Percentiles rank a stretch among this genome's conserved stretches.
phyloP scores from a whole-genome alignment of 1,139 yeast genomes.

The Yamadazyma trypodendri region DNA sequence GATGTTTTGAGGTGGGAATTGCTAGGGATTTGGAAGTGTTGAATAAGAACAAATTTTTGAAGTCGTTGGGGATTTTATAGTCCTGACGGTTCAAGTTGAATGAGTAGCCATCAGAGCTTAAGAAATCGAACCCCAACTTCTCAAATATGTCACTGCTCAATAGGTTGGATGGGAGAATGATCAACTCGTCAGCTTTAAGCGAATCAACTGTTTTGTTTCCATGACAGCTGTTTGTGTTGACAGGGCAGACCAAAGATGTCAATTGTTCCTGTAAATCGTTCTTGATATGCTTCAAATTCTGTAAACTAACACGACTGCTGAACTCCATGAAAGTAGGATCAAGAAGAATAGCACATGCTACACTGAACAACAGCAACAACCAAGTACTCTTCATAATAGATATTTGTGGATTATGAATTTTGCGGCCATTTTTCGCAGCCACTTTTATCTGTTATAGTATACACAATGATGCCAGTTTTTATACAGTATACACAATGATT shows the following conservation, averaged over 20 bases:
- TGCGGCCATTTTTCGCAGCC: conserved; percentile 14
- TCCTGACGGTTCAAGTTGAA: conserved; percentile 10
- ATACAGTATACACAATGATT: conserved; percentile 34
- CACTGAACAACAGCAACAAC: background rate
- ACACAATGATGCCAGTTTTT: no score
- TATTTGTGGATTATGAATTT: conserved; percentile 1
- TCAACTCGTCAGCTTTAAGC: conserved; percentile 12
- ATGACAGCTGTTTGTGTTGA: background rate
- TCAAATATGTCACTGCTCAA: conserved; percentile 19
- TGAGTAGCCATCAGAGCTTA: conserved; percentile 15
- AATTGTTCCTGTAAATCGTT: conserved; percentile 14
- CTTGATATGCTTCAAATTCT: conserved; percentile 14
- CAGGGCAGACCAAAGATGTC: conserved; percentile 13
- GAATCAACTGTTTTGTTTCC: background rate
- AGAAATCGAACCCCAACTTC: conserved; percentile 21
- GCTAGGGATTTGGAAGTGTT: conserved; percentile 23
- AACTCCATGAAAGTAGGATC: conserved; percentile 3
- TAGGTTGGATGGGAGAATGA: conserved; percentile 24
- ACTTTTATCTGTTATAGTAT: conserved; percentile 19
- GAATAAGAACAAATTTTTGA: conserved; percentile 34
- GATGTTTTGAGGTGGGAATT: conserved; percentile 12
- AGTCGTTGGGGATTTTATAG: conserved; percentile 23
- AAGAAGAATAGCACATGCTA: background rate
- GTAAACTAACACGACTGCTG: conserved; percentile 7
- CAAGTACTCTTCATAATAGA: background rate